Percentiles rank a stretch among this genome's conserved stretches.
These are phyloP conservation scores for Coelastrella sp. DNA, from an alignment of 139 green algal genomes.

Conservation along the genomic window DNA sequence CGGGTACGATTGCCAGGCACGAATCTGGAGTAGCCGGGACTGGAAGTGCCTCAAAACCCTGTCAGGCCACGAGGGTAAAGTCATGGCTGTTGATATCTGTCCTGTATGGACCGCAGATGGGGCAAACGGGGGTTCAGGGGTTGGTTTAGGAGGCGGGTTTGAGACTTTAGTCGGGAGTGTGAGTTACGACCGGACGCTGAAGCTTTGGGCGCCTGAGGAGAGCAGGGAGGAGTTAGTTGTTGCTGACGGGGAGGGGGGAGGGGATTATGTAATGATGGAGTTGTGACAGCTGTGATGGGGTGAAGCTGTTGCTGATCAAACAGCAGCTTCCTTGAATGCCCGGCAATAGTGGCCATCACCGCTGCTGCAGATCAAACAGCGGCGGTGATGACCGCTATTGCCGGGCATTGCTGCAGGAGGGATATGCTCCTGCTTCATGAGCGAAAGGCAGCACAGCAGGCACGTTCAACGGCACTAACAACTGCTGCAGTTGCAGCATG, in stretches of 20 bases:
- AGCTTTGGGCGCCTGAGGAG: slow-evolving; percentile 82
- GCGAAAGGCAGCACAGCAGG: too few species aligned
- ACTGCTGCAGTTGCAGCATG: too few species aligned
- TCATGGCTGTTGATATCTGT: slow-evolving; percentile 90
- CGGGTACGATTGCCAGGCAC: slow-evolving; percentile 79
- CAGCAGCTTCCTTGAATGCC: too few species aligned
- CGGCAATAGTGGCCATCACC: too few species aligned
- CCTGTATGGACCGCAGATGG: slow-evolving; percentile 17
- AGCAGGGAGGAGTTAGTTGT: not conserved
- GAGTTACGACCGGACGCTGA: slow-evolving; percentile 89
- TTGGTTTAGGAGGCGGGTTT: not conserved
- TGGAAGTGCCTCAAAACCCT: slow-evolving; percentile 82
- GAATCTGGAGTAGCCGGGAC: slow-evolving; percentile 73
- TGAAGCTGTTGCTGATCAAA: not conserved
- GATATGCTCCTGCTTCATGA: too few species aligned
- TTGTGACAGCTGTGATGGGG: not conserved
- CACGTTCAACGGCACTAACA: too few species aligned
- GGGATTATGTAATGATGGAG: not conserved
- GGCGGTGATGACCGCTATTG: too few species aligned
- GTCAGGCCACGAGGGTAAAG: slow-evolving; percentile 93
- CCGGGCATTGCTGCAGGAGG: too few species aligned
- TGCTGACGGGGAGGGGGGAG: not conserved
- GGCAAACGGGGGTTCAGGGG: slow-evolving; percentile 14
- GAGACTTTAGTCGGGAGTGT: slow-evolving; percentile 71
- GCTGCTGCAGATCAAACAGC: too few species aligned